Evolutionary conservation across 2,329 filamentous ascomycete genomes (phyloP), one percentile per base, ranked within the genome.

Genomic region (Fusarium domesticum): DNA sequence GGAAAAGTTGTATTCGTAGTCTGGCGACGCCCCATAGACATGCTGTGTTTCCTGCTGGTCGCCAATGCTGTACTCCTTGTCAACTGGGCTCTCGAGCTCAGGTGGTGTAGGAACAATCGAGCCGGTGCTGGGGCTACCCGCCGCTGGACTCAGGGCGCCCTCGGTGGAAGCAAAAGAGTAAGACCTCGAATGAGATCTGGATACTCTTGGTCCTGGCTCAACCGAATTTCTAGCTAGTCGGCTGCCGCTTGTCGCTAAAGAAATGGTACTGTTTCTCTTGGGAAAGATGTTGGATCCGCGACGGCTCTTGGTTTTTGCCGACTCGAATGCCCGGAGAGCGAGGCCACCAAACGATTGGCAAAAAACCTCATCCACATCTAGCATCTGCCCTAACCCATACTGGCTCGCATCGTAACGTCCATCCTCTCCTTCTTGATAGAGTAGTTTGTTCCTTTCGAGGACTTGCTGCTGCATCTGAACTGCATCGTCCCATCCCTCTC

Each of bases 401-500:
- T 52, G 50, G 18, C 42, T 37, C 18, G 42, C 40, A 15, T 58
- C 58, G 12, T 43, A 42, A 15, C 48, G 53, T 2, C 53, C 57
- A 25, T 62, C 58, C 37, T 60, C 52, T 3, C 56, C 58, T 19
- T 62, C 59, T n/a, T 62, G 54, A 18, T 59, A 56, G 2, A 61
- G 44, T 11, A 55, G 51, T 30, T 60, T 60, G 28, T 72, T 72
- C 32, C 67, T 63, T 43, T 65, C 61, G 15, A 70, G 51, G 35
- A 71, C 59, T 16, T 56, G 59, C 20, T 64, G 57, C 37, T 70
- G 54, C 15, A 64, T 60, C 11, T 56, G 56, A 6, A 64, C 60
- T 2, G 64, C 62, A 15, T 61, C 55, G 17, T 70, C 68, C 70
- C 70, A 72, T 28, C 70, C 67, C 18, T 62, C 64, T 43, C 62